These are phyloP conservation scores for Scenedesmus sp. DNA, from an alignment of 163 green algal species.

Conservation along the genomic window DNA sequence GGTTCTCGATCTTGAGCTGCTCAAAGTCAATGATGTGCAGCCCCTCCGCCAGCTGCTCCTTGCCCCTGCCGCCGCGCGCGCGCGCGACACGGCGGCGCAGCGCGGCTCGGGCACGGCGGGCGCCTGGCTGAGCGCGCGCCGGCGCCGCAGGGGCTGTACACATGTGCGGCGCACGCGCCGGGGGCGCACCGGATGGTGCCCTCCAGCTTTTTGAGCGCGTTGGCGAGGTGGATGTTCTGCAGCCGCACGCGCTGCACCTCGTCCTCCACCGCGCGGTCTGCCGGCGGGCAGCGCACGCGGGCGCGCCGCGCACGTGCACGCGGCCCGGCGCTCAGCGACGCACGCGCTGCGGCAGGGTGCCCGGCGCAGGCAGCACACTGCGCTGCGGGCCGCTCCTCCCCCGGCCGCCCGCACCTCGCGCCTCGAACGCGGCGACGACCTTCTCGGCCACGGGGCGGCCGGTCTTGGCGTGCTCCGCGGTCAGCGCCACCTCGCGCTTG, in stretches of 20 bases:
- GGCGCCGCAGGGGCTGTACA: too few species aligned
- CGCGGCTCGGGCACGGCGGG: too few species aligned
- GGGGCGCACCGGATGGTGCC: constrained; percentile 41
- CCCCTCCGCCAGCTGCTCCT: constrained; percentile 85
- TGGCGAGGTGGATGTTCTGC: constrained; percentile 71
- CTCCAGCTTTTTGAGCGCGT: constrained; percentile 56
- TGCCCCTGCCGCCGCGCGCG: constrained; percentile 26
- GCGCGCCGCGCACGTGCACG: neutral
- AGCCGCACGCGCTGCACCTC: constrained; percentile 69
- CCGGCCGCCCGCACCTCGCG: constrained; percentile 55
- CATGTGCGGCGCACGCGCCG: too few species aligned
- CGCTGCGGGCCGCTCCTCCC: too few species aligned
- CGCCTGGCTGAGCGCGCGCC: too few species aligned
- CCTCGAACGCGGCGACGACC: constrained; percentile 60
- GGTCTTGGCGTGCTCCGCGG: constrained; percentile 68
- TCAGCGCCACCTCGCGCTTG: constrained; percentile 73
- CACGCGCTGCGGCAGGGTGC: too few species aligned
- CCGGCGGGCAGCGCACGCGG: neutral
- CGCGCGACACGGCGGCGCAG: too few species aligned
- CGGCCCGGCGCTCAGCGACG: too few species aligned
- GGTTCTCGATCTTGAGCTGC: constrained; percentile 95
- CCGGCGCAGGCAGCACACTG: too few species aligned
- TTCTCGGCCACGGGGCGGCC: constrained; percentile 63
- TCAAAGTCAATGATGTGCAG: constrained; percentile 95
- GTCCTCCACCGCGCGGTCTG: constrained; percentile 65